Evolutionary conservation across 2,329 filamentous ascomycete species (phyloP).

Genomic region (Microsporum audouinii): DNA sequence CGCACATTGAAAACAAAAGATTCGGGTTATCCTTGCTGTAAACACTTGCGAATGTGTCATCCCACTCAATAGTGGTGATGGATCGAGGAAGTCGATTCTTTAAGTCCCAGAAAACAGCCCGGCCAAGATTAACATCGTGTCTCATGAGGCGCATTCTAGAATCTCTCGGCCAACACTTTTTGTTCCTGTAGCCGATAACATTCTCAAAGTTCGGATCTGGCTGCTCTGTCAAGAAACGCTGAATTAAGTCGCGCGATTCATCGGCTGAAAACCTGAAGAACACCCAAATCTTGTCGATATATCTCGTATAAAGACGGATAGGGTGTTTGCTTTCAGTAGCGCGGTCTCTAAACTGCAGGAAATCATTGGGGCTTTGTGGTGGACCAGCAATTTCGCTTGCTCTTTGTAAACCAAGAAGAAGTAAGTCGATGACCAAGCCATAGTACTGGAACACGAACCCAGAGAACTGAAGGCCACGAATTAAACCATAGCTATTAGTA

Average conservation of each 20-base stretch:
- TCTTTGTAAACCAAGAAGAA: slow-evolving; percentile 83
- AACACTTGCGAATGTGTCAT: slow-evolving; percentile 94
- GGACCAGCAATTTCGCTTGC: slow-evolving; percentile 97
- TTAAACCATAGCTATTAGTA: slow-evolving; percentile 97
- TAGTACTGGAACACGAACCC: slow-evolving; percentile 99
- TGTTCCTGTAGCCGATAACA: slow-evolving; percentile 97
- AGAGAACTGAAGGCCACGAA: slow-evolving; percentile 93
- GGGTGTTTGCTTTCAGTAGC: slow-evolving; percentile 88
- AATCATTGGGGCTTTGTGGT: slow-evolving; percentile 88
- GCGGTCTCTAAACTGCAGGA: slow-evolving; percentile 88
- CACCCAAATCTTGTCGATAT: slow-evolving; percentile 98
- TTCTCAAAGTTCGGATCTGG: slow-evolving; percentile 99
- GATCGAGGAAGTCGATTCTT: slow-evolving; percentile 93
- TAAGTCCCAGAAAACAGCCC: slow-evolving; percentile 96
- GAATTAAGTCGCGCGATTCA: slow-evolving; percentile 89
- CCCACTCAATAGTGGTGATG: slow-evolving; percentile 96
- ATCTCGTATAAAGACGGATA: slow-evolving; percentile 92
- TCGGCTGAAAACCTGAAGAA: slow-evolving; percentile 90
- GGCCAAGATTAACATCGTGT: slow-evolving; percentile 93
- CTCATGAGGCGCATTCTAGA: slow-evolving; percentile 97
- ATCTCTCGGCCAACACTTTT: slow-evolving; percentile 98
- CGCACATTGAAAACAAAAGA: slow-evolving; percentile 91
- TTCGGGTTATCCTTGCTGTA: slow-evolving; percentile 98
- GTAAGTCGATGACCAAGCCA: slow-evolving; percentile 82
- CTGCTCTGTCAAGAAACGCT: slow-evolving; percentile 94